Evolutionary conservation across 2,329 filamentous ascomycete genomes (phyloP).

Genomic region (Didymella segeticola): DNA sequence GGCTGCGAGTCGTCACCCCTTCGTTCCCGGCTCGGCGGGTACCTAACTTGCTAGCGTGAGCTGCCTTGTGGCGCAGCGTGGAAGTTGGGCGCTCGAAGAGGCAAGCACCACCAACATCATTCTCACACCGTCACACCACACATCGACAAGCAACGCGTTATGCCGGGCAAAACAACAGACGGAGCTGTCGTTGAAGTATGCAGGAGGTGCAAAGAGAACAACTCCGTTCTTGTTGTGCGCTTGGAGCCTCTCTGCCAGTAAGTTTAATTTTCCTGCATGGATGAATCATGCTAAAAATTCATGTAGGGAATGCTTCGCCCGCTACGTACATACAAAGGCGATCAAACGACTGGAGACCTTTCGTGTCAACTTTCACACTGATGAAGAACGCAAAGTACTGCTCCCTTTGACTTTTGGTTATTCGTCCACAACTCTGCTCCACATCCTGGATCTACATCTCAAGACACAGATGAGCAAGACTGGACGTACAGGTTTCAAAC

Average conservation of each 20-base stretch:
- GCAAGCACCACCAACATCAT: neutral
- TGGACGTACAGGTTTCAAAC: constrained; percentile 70
- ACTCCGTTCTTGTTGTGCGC: constrained; percentile 62
- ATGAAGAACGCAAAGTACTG: constrained; percentile 64
- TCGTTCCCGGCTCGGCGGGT: constrained; percentile 3
- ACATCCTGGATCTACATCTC: constrained; percentile 75
- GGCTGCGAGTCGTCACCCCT: constrained; percentile 33
- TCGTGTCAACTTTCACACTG: constrained; percentile 57
- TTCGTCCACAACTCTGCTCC: constrained; percentile 78
- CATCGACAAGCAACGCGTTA: constrained; percentile 21
- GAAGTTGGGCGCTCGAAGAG: neutral
- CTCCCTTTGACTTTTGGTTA: constrained; percentile 83
- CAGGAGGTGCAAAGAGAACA: constrained; percentile 61
- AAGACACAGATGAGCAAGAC: constrained; percentile 69
- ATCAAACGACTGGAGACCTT: constrained; percentile 78
- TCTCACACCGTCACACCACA: constrained; percentile 7
- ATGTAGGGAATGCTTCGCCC: constrained; percentile 74
- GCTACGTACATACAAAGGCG: constrained; percentile 79
- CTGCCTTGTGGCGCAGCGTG: constrained; percentile 11
- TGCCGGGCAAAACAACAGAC: constrained; percentile 43
- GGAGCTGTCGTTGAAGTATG: constrained; percentile 51
- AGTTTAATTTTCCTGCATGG: constrained; percentile 25
- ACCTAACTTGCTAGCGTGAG: constrained; percentile 6
- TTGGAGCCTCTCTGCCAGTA: constrained; percentile 67
- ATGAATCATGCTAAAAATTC: constrained; percentile 23